Evolutionary conservation across 148 eudicot species (phyloP).

Genomic region (Amaranthus palmeri): DNA sequence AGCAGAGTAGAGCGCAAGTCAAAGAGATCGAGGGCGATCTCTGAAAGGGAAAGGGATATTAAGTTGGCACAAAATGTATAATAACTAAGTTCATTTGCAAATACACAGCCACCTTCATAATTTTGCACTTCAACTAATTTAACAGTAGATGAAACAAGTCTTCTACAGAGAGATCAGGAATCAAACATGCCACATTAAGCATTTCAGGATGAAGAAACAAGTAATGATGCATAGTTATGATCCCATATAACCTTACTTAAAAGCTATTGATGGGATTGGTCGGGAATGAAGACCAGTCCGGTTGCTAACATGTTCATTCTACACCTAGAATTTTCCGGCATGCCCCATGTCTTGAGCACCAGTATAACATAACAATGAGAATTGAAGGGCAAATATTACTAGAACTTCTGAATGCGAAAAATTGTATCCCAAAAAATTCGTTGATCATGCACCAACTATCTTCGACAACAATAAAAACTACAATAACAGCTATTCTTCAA

Average conservation of each 20-base stretch:
- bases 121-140: not conserved
- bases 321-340: not conserved
- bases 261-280: not conserved
- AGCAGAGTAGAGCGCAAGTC: slow-evolving; percentile 38
- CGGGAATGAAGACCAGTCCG: not conserved
- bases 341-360: not conserved
- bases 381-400: not conserved
- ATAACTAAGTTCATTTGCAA: slow-evolving; percentile 32
- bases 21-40: slow-evolving; percentile 41
- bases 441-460: not conserved
- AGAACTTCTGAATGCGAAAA: not conserved
- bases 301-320: slow-evolving; percentile 2
- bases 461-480: not conserved
- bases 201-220: not conserved
- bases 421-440: not conserved
- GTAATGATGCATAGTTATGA: not conserved
- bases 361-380: not conserved
- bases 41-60: slow-evolving; percentile 28
- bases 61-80: slow-evolving; percentile 33
- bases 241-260: not conserved
- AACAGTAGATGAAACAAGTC: not conserved
- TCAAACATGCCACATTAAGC: not conserved
- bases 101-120: not conserved
- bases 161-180: not conserved
- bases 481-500: slow-evolving; percentile 19